Evolutionary conservation across 257 asterid genomes (phyloP), one percentile per base, ranked within the genome.

Genomic region (Jacaranda mimosifolia): DNA sequence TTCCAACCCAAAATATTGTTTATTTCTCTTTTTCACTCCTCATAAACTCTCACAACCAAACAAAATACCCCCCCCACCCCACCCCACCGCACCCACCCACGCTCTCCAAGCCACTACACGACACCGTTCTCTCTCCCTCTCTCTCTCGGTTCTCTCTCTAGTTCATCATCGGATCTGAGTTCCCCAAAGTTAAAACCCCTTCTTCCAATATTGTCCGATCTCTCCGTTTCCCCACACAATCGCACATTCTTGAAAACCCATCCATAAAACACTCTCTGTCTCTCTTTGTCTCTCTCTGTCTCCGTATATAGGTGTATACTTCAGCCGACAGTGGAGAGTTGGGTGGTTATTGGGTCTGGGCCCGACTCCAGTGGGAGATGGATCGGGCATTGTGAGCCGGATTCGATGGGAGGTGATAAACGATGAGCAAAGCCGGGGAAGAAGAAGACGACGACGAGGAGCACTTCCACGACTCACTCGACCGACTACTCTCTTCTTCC

Each of bases 401-500:
- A 75, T 72, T 84, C 83, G 64, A 84, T 85, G 91, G 86, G 78
- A 70, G 76, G 74, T 63, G 77, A 58, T 49, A 40, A 76, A 86
- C 90, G 80, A 94, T 92, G 97, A 94, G 89, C 91, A 85, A 17
- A 88, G 80, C 91, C 73, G 85, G 83, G 26, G 92, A 85, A 75
- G 92, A 64, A 70, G 94, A 88, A 48, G 89, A 86, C 7, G 90
- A 91, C 51, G 89, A 87, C 57, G 94, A 81, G 74, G 91, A 88
- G 71, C 71, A 77, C 76, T 89, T 88, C 63, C 90, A 92, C 83
- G 97, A 91, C 84, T 88, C 98, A 1, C 84, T 92, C 80, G 98
- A 92, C 83, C 93, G 97, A 36, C 77, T 92, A 12, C 87, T 84
- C n/a, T 91, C 98, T 62, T 92, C 98, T 4, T 67, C 92, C 73